Evolutionary conservation across 2,329 filamentous ascomycete species (phyloP), one percentile per base, ranked within the genome.

Genomic region (Aspergillus ruber): DNA sequence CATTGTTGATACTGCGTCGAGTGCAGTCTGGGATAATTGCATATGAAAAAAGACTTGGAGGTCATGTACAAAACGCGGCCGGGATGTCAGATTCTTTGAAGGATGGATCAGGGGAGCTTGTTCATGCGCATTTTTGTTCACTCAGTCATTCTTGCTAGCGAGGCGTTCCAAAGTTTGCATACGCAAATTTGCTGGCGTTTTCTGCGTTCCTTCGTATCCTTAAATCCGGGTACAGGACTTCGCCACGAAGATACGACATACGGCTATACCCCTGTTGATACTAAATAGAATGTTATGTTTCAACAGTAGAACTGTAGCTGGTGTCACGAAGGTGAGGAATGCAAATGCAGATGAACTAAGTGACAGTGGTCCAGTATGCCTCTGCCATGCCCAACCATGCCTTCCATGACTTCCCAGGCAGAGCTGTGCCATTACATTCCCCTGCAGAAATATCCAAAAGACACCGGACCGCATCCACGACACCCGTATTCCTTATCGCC

Each of bases 351-450:
- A 29, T 29, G 25, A 27, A 27, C 25, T 12, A 27, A 2, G 9
- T 10, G 25, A 45, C 49, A 23, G 39, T 43, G 38, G 45, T 49
- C 61, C 64, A 62, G 44, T 54, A 54, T 35, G 42, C 43, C 47
- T 46, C 55, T 6, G 64, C 64, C 39, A 49, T 56, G 13, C 42
- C 50, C 33, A 66, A 42, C 54, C 56, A 64, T 15, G 25, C 49
- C 44, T 50, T 58, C 65, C 65, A 67, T 4, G 50, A 44, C 43
- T 39, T 42, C 18, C 46, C 46, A n/a, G 46, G 17, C 6, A 42
- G 25, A 15, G 21, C 8, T 12, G 17, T 25, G 25, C 10, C 43
- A n/a, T 35, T 43, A 6, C 9, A 17, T 3, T 21, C 18, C 10
- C 18, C 36, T 8, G 6, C 17, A 18, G 38, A 36, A 21, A 3